A percentile compares a stretch with the other conserved stretches of the same genome.
These are phyloP conservation scores for Termitomyces sp. DNA, from an alignment of 1,284 basidiomycete species.

Conservation along the genomic window DNA sequence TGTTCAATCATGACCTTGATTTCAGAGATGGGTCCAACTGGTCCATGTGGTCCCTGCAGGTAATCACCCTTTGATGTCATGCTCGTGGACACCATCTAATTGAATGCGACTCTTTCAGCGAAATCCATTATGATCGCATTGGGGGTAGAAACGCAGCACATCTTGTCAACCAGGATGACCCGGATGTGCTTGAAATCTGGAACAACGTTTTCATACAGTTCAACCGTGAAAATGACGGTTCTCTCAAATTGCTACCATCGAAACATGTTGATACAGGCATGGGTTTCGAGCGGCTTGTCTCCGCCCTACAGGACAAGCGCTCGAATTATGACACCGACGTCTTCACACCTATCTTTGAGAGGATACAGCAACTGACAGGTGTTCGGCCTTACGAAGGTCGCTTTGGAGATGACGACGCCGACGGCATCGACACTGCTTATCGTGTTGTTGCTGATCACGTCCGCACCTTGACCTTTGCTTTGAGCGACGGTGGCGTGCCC, in stretches of 20 bases:
- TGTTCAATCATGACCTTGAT: constrained; percentile 5
- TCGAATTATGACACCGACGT: constrained; percentile 99
- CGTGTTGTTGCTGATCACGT: constrained; percentile 97
- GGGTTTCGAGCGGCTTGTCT: constrained; percentile 98
- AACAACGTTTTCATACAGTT: constrained; percentile 99
- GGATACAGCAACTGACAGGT: constrained; percentile 87
- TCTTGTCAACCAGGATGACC: constrained; percentile 93
- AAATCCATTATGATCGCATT: constrained; percentile 96
- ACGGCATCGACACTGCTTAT: constrained; percentile 97
- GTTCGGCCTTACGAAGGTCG: constrained; percentile 85
- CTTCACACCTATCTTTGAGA: constrained; percentile 85
- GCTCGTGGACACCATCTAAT: constrained; percentile 2
- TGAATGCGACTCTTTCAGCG: constrained; percentile 43
- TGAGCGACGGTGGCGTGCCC: constrained; percentile 94
- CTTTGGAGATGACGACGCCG: constrained; percentile 88
- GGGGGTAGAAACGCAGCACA: constrained; percentile 89
- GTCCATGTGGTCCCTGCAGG: constrained; percentile 97
- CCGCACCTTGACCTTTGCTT: constrained; percentile 90
- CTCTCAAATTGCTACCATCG: constrained; percentile 77
- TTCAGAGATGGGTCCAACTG: constrained; percentile 95
- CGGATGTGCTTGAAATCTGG: constrained; percentile 97
- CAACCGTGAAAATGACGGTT: constrained; percentile 90
- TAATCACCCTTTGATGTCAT: constrained; percentile 24
- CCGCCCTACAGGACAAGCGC: constrained; percentile 83
- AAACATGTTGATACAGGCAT: constrained; percentile 98